Percentiles rank a stretch among this genome's conserved stretches.
These are phyloP conservation scores for Boletus rubescentipes DNA, from an alignment of 768 basidiomycete genomes.

Conservation along the genomic window DNA sequence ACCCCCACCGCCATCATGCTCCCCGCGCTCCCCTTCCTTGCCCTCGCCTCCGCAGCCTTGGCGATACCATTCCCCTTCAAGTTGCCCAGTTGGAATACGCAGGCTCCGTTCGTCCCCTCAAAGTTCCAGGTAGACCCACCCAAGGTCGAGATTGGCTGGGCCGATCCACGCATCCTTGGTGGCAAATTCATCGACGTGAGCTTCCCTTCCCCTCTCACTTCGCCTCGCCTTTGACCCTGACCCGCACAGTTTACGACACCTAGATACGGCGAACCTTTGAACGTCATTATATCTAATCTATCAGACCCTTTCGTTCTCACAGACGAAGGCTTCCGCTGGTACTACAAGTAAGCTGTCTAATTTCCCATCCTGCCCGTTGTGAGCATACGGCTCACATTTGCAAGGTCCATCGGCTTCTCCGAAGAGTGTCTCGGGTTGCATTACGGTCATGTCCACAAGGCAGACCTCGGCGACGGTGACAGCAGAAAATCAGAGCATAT, in stretches of 20 bases:
- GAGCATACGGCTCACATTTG: neutral
- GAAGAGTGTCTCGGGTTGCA: conserved; percentile 82
- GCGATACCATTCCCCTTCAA: conserved; percentile 16
- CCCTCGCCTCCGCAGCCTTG: conserved; percentile 11
- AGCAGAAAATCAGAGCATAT: conserved; percentile 65
- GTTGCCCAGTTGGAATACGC: conserved; percentile 5
- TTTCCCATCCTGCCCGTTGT: neutral
- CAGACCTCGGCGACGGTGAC: conserved; percentile 82
- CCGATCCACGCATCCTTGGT: conserved; percentile 71
- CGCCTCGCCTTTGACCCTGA: neutral
- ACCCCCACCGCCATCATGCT: conserved; percentile 16
- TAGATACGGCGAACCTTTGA: conserved; percentile 75
- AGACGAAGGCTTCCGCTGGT: conserved; percentile 64
- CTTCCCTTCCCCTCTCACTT: neutral
- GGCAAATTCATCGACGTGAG: conserved; percentile 77
- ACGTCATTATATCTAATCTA: conserved; percentile 74
- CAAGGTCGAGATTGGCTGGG: conserved; percentile 41
- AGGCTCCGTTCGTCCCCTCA: conserved; percentile 7
- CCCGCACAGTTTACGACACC: conserved; percentile 59
- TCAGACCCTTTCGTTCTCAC: conserved; percentile 83
- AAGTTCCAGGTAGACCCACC: conserved; percentile 11
- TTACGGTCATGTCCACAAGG: conserved; percentile 70
- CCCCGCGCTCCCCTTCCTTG: conserved; percentile 7
- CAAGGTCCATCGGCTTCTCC: conserved; percentile 77
- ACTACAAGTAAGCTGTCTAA: conserved; percentile 52